phyloP scores from a whole-genome alignment of 768 basidiomycete genomes.

The Hemileccinum rubropunctum region DNA sequence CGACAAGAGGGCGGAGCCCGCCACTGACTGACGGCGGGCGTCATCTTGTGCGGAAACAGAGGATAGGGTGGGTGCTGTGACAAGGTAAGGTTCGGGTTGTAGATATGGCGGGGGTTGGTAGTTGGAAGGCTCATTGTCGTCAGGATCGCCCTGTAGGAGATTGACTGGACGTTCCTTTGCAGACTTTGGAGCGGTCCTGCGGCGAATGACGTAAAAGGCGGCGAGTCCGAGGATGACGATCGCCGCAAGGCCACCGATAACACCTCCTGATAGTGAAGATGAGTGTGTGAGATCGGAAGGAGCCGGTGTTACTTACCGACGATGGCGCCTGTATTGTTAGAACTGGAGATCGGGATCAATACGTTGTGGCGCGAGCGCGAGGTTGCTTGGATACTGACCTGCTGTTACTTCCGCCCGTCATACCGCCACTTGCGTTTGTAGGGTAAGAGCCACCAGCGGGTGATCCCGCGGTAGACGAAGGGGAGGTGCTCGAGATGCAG shows the following conservation, averaged over 20 bases:
- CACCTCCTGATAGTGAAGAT: constrained; percentile 40
- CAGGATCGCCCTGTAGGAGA: constrained; percentile 57
- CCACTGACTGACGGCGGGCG: constrained; percentile 20
- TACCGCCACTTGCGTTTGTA: constrained; percentile 45
- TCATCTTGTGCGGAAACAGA: constrained; percentile 35
- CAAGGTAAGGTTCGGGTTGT: constrained; percentile 72
- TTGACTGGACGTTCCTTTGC: constrained; percentile 62
- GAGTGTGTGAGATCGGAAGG: neutral
- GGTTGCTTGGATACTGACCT: constrained; percentile 20
- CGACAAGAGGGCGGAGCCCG: constrained; percentile 14
- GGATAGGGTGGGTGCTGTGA: constrained; percentile 57
- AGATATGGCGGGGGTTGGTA: constrained; percentile 68
- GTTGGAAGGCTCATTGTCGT: constrained; percentile 42
- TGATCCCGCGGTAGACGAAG: constrained; percentile 72
- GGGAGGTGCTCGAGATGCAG: constrained; percentile 60
- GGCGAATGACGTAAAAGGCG: constrained; percentile 48
- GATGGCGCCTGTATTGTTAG: constrained; percentile 47
- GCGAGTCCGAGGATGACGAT: constrained; percentile 41
- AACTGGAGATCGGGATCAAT: constrained; percentile 16
- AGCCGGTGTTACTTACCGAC: constrained; percentile 36
- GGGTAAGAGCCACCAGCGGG: constrained; percentile 76
- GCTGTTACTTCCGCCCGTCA: constrained; percentile 25
- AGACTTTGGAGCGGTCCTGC: constrained; percentile 38
- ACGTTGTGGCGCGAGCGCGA: neutral
- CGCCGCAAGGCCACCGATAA: constrained; percentile 55